Conservation (phyloP, 75 land plant genomes). For the Isoetes taiwanensis region DNA sequence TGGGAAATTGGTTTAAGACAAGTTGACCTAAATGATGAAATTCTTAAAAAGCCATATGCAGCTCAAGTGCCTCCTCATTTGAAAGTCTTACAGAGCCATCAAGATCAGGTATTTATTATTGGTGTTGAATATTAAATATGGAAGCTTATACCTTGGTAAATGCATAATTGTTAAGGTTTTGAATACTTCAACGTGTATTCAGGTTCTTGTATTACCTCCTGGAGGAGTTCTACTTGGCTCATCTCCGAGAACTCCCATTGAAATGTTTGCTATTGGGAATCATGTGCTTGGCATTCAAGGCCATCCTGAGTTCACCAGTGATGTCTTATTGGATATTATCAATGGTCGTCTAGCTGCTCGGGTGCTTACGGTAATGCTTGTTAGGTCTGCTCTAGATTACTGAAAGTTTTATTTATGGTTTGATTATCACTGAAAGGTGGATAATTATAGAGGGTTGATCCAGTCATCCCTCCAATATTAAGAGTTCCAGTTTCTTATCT, state of each 20-base stretch:
- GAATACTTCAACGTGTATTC: background rate
- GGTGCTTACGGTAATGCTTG: no score
- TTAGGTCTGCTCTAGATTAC: no score
- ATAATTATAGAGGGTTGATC: no score
- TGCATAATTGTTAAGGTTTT: background rate
- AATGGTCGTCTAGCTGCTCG: conserved; percentile 34
- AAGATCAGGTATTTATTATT: conserved; percentile 38
- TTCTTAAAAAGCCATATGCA: conserved; percentile 23
- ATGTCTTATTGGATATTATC: conserved; percentile 47
- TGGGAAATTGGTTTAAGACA: conserved; percentile 75
- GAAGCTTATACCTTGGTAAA: background rate
- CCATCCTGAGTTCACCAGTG: conserved; percentile 73
- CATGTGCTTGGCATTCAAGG: conserved; percentile 78
- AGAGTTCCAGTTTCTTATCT: no score
- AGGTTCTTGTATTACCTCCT: conserved; percentile 50
- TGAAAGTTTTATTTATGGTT: no score
- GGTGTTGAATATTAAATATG: background rate
- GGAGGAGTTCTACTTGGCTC: conserved; percentile 45
- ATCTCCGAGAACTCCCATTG: conserved; percentile 47
- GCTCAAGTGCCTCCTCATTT: conserved; percentile 33
- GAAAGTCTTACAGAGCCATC: conserved; percentile 50
- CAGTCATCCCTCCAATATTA: no score
- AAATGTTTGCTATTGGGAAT: conserved; percentile 55
- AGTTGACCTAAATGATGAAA: conserved; percentile 22
- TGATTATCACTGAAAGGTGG: no score